Conservation (phyloP, 768 basidiomycete species). For the Termitomyces sp. region DNA sequence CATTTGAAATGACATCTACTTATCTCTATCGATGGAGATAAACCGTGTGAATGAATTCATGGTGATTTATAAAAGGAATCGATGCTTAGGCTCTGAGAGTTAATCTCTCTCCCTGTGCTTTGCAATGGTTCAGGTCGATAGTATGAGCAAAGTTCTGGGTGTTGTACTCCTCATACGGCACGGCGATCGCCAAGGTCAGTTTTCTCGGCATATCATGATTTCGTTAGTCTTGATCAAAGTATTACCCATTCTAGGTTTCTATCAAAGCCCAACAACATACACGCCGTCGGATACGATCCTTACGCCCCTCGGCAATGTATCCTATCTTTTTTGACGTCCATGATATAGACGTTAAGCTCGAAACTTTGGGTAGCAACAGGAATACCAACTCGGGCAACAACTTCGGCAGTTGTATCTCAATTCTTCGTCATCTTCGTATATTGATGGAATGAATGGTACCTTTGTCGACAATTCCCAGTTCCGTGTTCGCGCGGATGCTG, state of each 20-base stretch:
- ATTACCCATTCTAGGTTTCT: constrained; percentile 40
- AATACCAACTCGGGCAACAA: constrained; percentile 48
- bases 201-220: neutral
- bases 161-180: constrained; percentile 54
- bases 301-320: constrained; percentile 64
- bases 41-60: neutral
- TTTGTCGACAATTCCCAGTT: constrained; percentile 33
- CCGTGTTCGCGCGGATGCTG: constrained; percentile 56
- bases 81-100: too few relatives aligned
- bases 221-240: neutral
- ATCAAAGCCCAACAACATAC: constrained; percentile 57
- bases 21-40: neutral
- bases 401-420: constrained; percentile 52
- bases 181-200: constrained; percentile 48
- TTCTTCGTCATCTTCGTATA: constrained; percentile 44
- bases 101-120: neutral
- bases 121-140: constrained; percentile 18
- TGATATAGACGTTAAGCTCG: neutral
- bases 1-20: neutral
- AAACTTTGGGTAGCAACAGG: constrained; percentile 38
- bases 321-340: constrained; percentile 4
- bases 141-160: constrained; percentile 38
- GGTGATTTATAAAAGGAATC: neutral
- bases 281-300: constrained; percentile 51
- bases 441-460: constrained; percentile 34